Percentiles rank a stretch among this genome's conserved stretches.
phyloP scores from a whole-genome alignment of 2,329 filamentous ascomycete species.

The Helicocarpus griseus region DNA sequence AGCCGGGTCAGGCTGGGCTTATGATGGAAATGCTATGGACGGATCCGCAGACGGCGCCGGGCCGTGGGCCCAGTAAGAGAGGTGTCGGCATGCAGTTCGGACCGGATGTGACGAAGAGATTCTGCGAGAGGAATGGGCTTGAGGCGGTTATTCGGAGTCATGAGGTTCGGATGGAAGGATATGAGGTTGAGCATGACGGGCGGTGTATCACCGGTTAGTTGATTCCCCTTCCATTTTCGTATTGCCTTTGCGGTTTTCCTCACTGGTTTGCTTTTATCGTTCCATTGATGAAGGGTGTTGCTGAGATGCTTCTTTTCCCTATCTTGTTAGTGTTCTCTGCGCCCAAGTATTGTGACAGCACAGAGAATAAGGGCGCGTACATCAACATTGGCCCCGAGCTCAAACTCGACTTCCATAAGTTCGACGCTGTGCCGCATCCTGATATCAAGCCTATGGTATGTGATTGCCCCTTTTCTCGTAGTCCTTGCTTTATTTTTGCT shows the following conservation, averaged over 20 bases:
- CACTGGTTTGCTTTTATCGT: not conserved
- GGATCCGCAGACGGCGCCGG: slow-evolving; percentile 77
- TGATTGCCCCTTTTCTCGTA: slow-evolving; percentile 1
- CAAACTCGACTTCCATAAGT: slow-evolving; percentile 85
- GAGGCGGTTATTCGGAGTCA: slow-evolving; percentile 95
- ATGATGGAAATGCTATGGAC: slow-evolving; percentile 99
- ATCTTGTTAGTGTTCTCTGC: slow-evolving; percentile 71
- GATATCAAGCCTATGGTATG: slow-evolving; percentile 81
- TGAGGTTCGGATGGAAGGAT: slow-evolving; percentile 98
- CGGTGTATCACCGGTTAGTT: slow-evolving; percentile 78
- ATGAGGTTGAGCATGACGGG: slow-evolving; percentile 93
- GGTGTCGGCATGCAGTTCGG: slow-evolving; percentile 96
- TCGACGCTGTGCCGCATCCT: slow-evolving; percentile 93
- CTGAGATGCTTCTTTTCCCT: not conserved
- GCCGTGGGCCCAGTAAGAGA: slow-evolving; percentile 88
- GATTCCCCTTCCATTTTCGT: too few relatives aligned
- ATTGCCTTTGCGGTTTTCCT: not conserved
- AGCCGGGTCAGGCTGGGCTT: slow-evolving; percentile 83
- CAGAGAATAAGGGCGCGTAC: slow-evolving; percentile 95
- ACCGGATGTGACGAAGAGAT: slow-evolving; percentile 88
- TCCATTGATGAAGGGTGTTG: not conserved
- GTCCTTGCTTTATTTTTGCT: not conserved
- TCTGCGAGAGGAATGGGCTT: slow-evolving; percentile 92
- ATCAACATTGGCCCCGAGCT: slow-evolving; percentile 93
- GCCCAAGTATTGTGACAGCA: slow-evolving; percentile 94